These are phyloP conservation scores for Aegilops umbellulata DNA, from an alignment of 176 grass and related monocot species.

Conservation along the genomic window DNA sequence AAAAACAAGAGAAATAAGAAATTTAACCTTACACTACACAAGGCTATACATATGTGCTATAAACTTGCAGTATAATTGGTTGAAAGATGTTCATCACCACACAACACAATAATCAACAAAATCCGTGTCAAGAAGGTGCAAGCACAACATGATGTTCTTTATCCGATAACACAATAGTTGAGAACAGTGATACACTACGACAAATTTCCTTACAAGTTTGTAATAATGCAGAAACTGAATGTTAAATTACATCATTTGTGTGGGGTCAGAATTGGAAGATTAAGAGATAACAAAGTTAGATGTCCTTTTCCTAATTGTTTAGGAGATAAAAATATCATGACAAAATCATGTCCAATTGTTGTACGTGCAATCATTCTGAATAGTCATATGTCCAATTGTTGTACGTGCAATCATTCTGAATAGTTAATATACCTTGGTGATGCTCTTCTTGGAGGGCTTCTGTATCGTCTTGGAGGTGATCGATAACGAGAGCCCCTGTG, in stretches of 20 bases:
- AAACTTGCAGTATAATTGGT: background rate
- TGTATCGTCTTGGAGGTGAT: constrained; percentile 83
- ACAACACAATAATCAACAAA: background rate
- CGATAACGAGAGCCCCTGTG: constrained; percentile 63
- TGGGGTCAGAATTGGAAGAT: background rate
- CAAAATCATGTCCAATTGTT: background rate
- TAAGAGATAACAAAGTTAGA: background rate
- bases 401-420: background rate
- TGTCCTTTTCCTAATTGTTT: background rate
- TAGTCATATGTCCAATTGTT: background rate
- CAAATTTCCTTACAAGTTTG: background rate
- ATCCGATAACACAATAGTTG: background rate
- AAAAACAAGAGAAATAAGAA: constrained; percentile 33
- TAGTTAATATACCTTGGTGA: constrained; percentile 52
- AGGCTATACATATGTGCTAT: background rate
- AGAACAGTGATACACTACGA: background rate
- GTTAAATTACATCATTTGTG: background rate
- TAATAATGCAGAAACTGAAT: too few relatives aligned
- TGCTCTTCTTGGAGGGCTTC: constrained; percentile 83
- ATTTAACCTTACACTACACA: constrained; percentile 12
- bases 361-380: background rate
- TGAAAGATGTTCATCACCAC: background rate
- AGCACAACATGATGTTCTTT: constrained; percentile 2
- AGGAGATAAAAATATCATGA: background rate
- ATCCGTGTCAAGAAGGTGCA: background rate